Evolutionary conservation across 208 protist species (phyloP), one percentile per base, ranked within the genome.

Genomic region (Crithidia fasciculata): DNA sequence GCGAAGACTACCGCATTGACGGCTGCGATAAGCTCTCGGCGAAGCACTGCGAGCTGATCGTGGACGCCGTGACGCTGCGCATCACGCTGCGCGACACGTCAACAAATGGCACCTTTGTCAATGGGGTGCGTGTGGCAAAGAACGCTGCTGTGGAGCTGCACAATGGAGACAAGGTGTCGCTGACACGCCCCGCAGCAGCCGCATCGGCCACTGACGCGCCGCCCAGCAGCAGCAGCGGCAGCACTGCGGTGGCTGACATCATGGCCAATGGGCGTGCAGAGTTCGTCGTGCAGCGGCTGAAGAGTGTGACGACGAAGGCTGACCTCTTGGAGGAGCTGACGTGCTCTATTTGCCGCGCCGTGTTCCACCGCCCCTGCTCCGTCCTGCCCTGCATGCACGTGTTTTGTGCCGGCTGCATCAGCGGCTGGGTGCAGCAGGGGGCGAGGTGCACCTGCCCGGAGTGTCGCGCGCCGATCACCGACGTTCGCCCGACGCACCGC

Each of bases 311-410:
- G 43, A 82, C 68, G 36, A 53, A 67, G 41, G 74, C 59, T 4
- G 56, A 77, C 63, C 54, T 95, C 52, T 45, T 81, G 56, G 82
- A 80, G 76, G 86, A 95, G 78, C 78, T 97, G 60, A 94, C 86
- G 16, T 98, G 94, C 69, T 76, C 78, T 6, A 81, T 96, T 19
- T 98, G 94, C 72, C 50, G 56, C 3, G 28, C 28, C 13, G 43
- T 98, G 8, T 94, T 90, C 58, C 73, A 86, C 74, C 91, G 92
- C 0, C 90, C 91, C 0, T 93, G 90, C 76, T 90, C 74, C 41
- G 61, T 90, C 61, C 69, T 96, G 64, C 95, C 95, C 9, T 98
- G 95, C 64, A 86, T 95, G 82, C 95, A 98, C 83, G 87, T 90
- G 47, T 96, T 95, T 69, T 98, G 95, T 66, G 86, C 87, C 4